phyloP scores from a whole-genome alignment of 768 basidiomycete species.

The Lactarius trivialis region DNA sequence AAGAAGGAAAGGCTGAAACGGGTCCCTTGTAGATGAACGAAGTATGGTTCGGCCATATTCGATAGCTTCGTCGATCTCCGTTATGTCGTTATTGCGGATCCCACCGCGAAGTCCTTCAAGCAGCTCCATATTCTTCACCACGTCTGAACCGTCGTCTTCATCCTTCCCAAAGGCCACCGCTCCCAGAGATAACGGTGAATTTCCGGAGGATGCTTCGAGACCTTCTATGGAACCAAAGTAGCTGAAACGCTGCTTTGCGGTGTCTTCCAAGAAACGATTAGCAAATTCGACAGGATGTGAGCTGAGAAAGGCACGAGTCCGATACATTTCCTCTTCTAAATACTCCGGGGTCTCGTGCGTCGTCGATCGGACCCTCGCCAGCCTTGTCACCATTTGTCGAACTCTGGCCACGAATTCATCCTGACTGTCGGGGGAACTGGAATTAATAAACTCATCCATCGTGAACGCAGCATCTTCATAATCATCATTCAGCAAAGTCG shows the following conservation, averaged over 20 bases:
- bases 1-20: not conserved
- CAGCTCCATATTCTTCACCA: not conserved
- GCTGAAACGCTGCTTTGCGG: not conserved
- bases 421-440: not conserved
- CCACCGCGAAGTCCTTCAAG: not conserved
- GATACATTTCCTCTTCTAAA: not conserved
- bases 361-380: not conserved
- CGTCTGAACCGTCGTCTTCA: too few species aligned
- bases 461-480: not conserved
- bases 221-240: not conserved
- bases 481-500: not conserved
- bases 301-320: not conserved
- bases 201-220: not conserved
- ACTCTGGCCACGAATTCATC: not conserved
- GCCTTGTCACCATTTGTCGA: not conserved
- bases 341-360: not conserved
- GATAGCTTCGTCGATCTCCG: not conserved
- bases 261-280: not conserved
- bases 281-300: not conserved
- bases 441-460: not conserved
- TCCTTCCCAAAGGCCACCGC: not conserved
- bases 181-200: not conserved
- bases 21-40: not conserved
- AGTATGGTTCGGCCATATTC: not conserved
- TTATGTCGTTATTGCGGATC: not conserved